Evolutionary conservation across 1,284 basidiomycete species (phyloP), one percentile per base, ranked within the genome.

Genomic region (Moesziomyces sp.): DNA sequence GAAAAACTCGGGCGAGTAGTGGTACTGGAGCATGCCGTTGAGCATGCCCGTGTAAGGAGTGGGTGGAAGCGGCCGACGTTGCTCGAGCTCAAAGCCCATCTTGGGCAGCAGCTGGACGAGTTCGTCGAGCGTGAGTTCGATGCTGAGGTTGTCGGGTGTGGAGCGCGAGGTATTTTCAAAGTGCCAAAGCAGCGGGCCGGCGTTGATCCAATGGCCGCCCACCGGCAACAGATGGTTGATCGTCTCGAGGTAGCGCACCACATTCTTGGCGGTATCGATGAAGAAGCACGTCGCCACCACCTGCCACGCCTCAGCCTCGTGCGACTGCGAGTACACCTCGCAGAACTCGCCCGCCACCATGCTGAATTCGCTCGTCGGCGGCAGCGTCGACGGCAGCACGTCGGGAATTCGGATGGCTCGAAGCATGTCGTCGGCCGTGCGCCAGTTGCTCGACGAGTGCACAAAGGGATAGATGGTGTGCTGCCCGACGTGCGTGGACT

Each of bases 241-340:
- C n/a, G 77, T 76, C 46, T 84, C 82, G 19, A 84, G 67, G 46
- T 83, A 84, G 10, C 75, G 71, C 30, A 83, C 45, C 10, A 82
- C 52, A 40, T 84, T 84, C 26, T 74, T 73, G 44, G 82, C 93
- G 7, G 95, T 98, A 82, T 99, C 96, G 72, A 99, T 92, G 86
- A 99, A 99, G 88, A 97, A 99, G 84, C 94, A 98, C 0, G 96
- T 99, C 66, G 97, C 85, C 13, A 99, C 88, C 0, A 91, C 92
- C 76, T 95, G 90, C 93, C 93, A 99, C 69, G 90, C 85, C 16
- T 90, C 91, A 19, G 88, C 85, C 55, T 94, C 92, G 9, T 84
- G 81, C 14, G 89, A 88, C 69, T 72, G 77, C 13, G 73, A 71
- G 52, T 79, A 81, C n/a, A 81, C 73, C 35, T 82, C 69, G 51